Base-by-base conservation (phyloP, 441 rosid genomes). In the Capsella rubella region DNA sequence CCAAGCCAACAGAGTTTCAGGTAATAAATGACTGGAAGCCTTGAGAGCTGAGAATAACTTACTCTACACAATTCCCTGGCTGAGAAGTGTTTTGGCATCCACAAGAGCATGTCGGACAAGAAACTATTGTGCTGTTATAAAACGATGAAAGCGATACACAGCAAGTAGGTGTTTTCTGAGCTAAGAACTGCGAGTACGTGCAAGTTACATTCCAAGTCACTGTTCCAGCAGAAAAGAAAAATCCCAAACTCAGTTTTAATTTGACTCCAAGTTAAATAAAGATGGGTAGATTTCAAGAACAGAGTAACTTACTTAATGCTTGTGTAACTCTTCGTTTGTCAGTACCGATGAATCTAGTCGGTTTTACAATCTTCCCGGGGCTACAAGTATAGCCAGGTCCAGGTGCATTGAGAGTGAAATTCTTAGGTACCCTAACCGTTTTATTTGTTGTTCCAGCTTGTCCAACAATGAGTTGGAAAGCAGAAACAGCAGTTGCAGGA, bases 151-250 rank as follows among this genome's bases (percentile, higher is more conserved):
- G 83, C 12, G 95, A 89, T 46, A 89, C 92, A 21, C 92, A 89
- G 55, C 92, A 89, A 57, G 80, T 86, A 5, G 92, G 95, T 42
- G 86, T 85, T 81, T 81, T 85, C 43, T 87, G 85, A 46, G 91
- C 92, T 52, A 87, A 79, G 75, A 87, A 85, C 71, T 86, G 89
- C 1, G 95, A 86, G 57, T 86, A 87, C 50, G 91, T 87, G 86
- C 95, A 89, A 2, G 95, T 87, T 16, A 87, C 90, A 71, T 89
- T 87, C 95, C 95, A 89, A 62, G 95, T 89, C 95, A 84, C 95
- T 89, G 82, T 64, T 25, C 54, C 74, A 66, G 2, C 72, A 43
- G 12, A 50, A 16, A 39, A 14, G 16, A 0, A 32, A 29, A 64
- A 72, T n/a, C 7, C 10, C 28, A 5, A 68, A 43, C 2, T 72